A percentile compares a stretch with the other conserved stretches of the same genome.
Conservation (phyloP, 768 basidiomycete species). For the Collybia sordida region DNA sequence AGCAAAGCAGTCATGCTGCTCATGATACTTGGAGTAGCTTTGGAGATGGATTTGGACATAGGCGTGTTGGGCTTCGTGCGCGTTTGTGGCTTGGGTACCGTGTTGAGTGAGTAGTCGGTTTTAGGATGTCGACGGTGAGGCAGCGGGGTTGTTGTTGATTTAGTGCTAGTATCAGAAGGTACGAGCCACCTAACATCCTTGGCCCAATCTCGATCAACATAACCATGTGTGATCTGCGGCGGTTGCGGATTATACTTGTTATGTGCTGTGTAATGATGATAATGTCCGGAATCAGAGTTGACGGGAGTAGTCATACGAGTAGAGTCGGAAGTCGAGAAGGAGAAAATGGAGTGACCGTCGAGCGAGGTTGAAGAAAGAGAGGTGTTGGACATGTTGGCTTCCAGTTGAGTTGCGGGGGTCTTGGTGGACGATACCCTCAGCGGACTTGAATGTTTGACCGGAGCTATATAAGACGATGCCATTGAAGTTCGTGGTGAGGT, state of each 20-base stretch:
- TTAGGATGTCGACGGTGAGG: background rate
- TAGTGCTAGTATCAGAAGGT: constrained; percentile 20
- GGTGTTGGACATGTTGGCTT: constrained; percentile 27
- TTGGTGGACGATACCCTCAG: constrained; percentile 21
- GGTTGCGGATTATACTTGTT: constrained; percentile 14
- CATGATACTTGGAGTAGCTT: constrained; percentile 41
- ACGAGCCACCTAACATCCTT: constrained; percentile 67
- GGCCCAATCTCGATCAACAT: constrained; percentile 62
- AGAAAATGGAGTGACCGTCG: constrained; percentile 40
- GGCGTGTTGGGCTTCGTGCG: constrained; percentile 18
- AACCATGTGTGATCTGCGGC: constrained; percentile 15
- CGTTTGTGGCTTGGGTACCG: constrained; percentile 11
- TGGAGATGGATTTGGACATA: constrained; percentile 27
- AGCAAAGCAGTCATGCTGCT: constrained; percentile 52
- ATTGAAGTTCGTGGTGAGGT: constrained; percentile 53
- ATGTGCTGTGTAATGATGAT: constrained; percentile 6
- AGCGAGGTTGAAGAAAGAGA: constrained; percentile 40
- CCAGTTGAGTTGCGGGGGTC: constrained; percentile 15
- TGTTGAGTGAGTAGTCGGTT: constrained; percentile 1
- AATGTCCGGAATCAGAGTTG: constrained; percentile 28
- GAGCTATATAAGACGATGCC: constrained; percentile 28
- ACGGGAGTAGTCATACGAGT: constrained; percentile 35
- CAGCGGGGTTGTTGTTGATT: constrained; percentile 19
- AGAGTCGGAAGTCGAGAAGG: constrained; percentile 33
- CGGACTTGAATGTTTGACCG: constrained; percentile 25